Evolutionary conservation across 2,329 filamentous ascomycete species (phyloP), one percentile per base, ranked within the genome.

Genomic region (Dactylonectria estremocensis): DNA sequence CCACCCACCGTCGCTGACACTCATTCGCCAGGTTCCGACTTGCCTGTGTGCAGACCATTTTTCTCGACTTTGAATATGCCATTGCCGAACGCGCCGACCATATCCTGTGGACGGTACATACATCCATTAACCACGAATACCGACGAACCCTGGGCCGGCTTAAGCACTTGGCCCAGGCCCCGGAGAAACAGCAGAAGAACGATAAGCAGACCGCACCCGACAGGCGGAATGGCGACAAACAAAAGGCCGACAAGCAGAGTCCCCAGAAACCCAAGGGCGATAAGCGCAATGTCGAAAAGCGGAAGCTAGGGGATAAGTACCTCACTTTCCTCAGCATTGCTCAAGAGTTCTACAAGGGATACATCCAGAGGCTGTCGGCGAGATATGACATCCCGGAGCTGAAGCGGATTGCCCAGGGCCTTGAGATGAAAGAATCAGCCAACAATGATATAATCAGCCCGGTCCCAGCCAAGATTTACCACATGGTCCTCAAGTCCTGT

Each of bases 301-400:
- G 95, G 70, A 96, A 95, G 80, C 85, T 95, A 57, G 92, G 93
- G 79, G 95, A 93, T 81, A 87, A 91, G 70, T 98, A 97, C 80
- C 85, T 92, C 64, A 89, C 90, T 72, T 98, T 97, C 79, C 90
- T 98, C 74, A 97, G 95, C 81, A 92, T 91, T 53, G 93, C 94
- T 72, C 93, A 96, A 80, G 90, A 90, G 75, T 98, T 97, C 80
- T 98, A 98, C 85, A 90, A 93, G 76, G 91, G 90, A 72, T 96
- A 94, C 76, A 92, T 98, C 61, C 91, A 95, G 79, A 90, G 91
- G 64, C 85, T 98, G 24, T 91, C 92, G 60, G 86, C 85, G 28
- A 85, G 86, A 57, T 91, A 89, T 76, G 84, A 85, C 64, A 84
- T 88, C 64, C 82, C 81, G 35, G 86, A 87, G 75, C 81, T 89